Percentiles rank a stretch among this genome's conserved stretches.
Conservation (phyloP, 1,284 basidiomycete genomes). For the Moesziomyces sp. region DNA sequence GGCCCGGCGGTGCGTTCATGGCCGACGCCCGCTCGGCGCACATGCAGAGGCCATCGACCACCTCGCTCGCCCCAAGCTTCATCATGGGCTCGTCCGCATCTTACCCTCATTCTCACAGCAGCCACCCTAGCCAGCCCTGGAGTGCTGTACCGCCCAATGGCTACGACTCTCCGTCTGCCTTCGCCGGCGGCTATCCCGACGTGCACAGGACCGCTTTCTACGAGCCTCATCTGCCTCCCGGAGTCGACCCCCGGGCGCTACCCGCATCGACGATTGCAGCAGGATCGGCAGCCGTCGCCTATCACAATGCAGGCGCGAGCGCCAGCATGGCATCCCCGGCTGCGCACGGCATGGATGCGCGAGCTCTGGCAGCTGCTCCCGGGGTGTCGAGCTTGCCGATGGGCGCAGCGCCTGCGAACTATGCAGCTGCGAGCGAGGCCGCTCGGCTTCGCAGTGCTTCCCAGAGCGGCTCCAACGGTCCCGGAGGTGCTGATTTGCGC, state of each 20-base stretch:
- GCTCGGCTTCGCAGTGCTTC: slow-evolving; percentile 17
- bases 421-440: slow-evolving; percentile 18
- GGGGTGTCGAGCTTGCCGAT: slow-evolving; percentile 17
- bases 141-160: not conserved
- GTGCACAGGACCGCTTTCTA: slow-evolving; percentile 32
- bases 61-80: slow-evolving; percentile 31
- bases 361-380: slow-evolving; percentile 2
- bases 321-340: slow-evolving; percentile 4
- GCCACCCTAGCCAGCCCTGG: slow-evolving; percentile 12
- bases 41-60: slow-evolving; percentile 23
- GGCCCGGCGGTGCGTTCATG: not conserved
- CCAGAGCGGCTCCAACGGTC: not conserved
- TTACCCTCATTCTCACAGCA: slow-evolving; percentile 26
- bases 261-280: slow-evolving; percentile 3
- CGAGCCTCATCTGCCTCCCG: slow-evolving; percentile 24
- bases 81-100: slow-evolving; percentile 27
- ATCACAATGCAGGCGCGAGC: slow-evolving; percentile 7
- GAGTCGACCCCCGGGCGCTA: slow-evolving; percentile 12
- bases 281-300: slow-evolving; percentile 24
- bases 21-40: slow-evolving; percentile 20
- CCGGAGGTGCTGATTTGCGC: slow-evolving; percentile 5
- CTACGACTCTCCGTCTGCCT: slow-evolving; percentile 5
- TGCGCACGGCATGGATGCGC: slow-evolving; percentile 1
- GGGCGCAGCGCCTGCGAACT: slow-evolving; percentile 26
- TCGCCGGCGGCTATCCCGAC: slow-evolving; percentile 25